Conservation (phyloP, 1,139 yeast genomes). For the Blastobotrys illinoisensis region DNA sequence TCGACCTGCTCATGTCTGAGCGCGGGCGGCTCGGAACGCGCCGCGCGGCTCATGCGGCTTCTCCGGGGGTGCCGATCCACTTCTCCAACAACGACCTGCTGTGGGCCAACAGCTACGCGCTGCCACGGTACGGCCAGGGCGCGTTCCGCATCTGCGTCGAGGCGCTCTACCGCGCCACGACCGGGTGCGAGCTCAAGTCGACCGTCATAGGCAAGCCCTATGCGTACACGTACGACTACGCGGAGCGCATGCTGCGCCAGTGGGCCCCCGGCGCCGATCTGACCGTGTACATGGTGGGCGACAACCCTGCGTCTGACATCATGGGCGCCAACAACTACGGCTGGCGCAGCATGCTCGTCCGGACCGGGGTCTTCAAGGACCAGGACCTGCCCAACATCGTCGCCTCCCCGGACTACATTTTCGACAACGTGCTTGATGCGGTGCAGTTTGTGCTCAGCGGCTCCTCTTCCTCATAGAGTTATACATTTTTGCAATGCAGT, state of each 20-base stretch:
- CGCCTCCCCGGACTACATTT: constrained; percentile 32
- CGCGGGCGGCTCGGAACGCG: constrained; percentile 63
- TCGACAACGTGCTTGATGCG: constrained; percentile 36
- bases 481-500: too few relatives aligned
- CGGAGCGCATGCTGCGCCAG: constrained; percentile 62
- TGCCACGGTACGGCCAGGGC: constrained; percentile 91
- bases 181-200: constrained; percentile 45
- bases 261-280: constrained; percentile 36
- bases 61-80: constrained; percentile 71
- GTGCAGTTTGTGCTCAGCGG: constrained; percentile 26
- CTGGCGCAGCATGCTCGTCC: constrained; percentile 79
- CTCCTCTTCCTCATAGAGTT: too few relatives aligned
- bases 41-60: constrained; percentile 30
- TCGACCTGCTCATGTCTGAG: constrained; percentile 64
- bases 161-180: constrained; percentile 54
- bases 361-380: constrained; percentile 82
- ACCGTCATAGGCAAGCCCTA: constrained; percentile 83
- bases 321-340: constrained; percentile 82
- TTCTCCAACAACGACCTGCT: constrained; percentile 84
- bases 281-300: constrained; percentile 88
- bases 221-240: constrained; percentile 74
- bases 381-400: constrained; percentile 38
- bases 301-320: constrained; percentile 90
- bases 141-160: constrained; percentile 68
- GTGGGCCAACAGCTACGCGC: constrained; percentile 81